Percentiles rank a stretch among this genome's conserved stretches.
These are phyloP conservation scores for Suhomyces panamericanus DNA, from an alignment of 1,139 yeast genomes.

Conservation along the genomic window DNA sequence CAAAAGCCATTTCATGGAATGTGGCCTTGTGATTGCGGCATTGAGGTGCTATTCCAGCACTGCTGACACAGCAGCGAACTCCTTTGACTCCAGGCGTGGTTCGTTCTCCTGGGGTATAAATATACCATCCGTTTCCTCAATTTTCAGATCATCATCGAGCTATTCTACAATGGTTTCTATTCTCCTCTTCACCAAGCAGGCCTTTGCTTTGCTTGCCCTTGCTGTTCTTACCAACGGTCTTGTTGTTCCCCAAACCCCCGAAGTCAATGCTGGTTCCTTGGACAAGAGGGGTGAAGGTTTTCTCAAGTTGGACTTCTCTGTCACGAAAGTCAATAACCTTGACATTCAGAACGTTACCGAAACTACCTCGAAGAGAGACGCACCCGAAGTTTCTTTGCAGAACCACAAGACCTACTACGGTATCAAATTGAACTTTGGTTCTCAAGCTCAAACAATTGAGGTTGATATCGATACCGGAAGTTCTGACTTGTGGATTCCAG, in stretches of 20 bases:
- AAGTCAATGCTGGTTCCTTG: not conserved
- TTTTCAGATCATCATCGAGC: not conserved
- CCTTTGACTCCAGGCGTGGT: no score
- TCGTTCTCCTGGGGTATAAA: conserved; percentile 1
- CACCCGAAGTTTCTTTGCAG: conserved; percentile 2
- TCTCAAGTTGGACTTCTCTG: conserved; percentile 16
- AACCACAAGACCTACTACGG: conserved; percentile 10
- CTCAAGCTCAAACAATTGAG: conserved; percentile 9
- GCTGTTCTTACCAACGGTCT: conserved; percentile 10
- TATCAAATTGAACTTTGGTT: conserved; percentile 12
- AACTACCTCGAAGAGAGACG: not conserved
- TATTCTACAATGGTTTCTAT: conserved; percentile 9
- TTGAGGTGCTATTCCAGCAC: no score
- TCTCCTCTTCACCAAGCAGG: conserved; percentile 10
- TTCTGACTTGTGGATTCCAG: conserved; percentile 23
- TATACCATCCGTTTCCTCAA: not conserved
- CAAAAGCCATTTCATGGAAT: not conserved
- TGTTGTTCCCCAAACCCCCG: conserved; percentile 7
- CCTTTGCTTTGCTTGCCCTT: conserved; percentile 9
- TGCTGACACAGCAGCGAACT: no score
- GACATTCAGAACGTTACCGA: not conserved
- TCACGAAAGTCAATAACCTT: conserved; percentile 4
- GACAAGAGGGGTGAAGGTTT: conserved; percentile 12
- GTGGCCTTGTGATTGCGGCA: no score
- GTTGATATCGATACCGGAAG: conserved; percentile 24